These are phyloP conservation scores for Aureobasidium mangrovei DNA, from an alignment of 2,329 filamentous ascomycete genomes.

Conservation along the genomic window DNA sequence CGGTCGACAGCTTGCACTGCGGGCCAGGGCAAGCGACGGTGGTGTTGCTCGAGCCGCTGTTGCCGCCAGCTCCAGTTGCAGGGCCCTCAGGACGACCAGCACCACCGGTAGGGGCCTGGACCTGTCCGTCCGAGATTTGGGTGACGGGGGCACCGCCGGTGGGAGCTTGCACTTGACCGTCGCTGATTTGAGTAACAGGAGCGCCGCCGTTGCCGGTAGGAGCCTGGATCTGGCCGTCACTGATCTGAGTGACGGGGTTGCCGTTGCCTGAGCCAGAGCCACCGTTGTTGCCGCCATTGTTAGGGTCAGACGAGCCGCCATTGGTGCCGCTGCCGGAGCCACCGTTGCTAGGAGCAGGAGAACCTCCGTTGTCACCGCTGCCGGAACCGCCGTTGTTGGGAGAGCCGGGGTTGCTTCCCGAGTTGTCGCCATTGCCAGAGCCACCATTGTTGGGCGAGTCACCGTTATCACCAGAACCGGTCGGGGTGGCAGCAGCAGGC, in stretches of 20 bases:
- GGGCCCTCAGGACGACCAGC: slow-evolving; percentile 9
- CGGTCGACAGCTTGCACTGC: slow-evolving; percentile 19
- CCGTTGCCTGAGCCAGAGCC: neutral
- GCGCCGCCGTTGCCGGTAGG: neutral
- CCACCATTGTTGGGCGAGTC: slow-evolving; percentile 9
- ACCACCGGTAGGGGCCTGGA: neutral
- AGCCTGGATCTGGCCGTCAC: slow-evolving; percentile 20
- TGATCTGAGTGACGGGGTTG: slow-evolving; percentile 20
- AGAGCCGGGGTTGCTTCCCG: neutral
- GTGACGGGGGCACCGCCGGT: slow-evolving; percentile 9
- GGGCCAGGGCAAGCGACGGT: slow-evolving; percentile 21
- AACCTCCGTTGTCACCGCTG: neutral
- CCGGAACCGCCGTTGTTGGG: neutral
- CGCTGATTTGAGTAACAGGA: slow-evolving; percentile 16
- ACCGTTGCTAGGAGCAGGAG: slow-evolving; percentile 13
- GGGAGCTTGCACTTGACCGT: slow-evolving; percentile 19
- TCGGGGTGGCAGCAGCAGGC: slow-evolving; percentile 16
- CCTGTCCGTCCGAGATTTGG: slow-evolving; percentile 14
- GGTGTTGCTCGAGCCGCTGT: slow-evolving; percentile 8
- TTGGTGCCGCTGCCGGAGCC: slow-evolving; percentile 14
- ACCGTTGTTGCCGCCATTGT: neutral
- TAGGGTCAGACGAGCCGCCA: neutral
- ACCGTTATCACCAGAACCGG: slow-evolving; percentile 7
- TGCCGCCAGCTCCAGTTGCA: slow-evolving; percentile 4
- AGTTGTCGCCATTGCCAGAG: slow-evolving; percentile 3